These are phyloP conservation scores for Glycine soja DNA, from an alignment of 306 rosid genomes.

Conservation along the genomic window DNA sequence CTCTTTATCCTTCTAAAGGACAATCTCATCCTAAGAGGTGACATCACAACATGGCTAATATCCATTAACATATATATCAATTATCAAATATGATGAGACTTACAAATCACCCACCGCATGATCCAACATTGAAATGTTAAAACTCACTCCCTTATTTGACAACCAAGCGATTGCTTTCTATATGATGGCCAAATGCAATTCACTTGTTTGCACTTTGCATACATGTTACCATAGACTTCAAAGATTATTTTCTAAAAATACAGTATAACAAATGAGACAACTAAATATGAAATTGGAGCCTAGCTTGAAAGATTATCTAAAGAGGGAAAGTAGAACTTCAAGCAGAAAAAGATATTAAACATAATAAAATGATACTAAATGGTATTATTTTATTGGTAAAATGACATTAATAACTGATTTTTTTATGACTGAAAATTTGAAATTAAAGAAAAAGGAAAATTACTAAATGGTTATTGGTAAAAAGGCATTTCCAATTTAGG, in stretches of 20 bases:
- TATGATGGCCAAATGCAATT: not conserved
- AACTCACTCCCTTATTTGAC: not conserved
- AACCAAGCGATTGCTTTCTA: not conserved
- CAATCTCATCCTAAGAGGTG: not conserved
- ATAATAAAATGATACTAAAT: not conserved
- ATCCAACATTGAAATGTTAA: not conserved
- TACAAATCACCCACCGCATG: not conserved
- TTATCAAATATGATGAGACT: not conserved
- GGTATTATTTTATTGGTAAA: no score
- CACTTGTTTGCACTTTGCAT: not conserved
- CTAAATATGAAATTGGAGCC: not conserved
- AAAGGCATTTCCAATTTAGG: not conserved
- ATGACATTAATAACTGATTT: not conserved
- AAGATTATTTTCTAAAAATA: not conserved
- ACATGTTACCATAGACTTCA: not conserved
- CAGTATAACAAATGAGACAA: not conserved
- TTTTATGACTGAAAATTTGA: not conserved
- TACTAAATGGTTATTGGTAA: not conserved
- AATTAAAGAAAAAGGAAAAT: not conserved
- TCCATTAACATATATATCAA: not conserved
- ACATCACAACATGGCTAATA: not conserved
- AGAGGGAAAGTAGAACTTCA: not conserved
- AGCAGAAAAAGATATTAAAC: not conserved
- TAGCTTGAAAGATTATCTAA: not conserved
- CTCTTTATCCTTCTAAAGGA: constrained; percentile 9